Base-by-base conservation (phyloP, 306 rosid genomes). In the Geum urbanum region DNA sequence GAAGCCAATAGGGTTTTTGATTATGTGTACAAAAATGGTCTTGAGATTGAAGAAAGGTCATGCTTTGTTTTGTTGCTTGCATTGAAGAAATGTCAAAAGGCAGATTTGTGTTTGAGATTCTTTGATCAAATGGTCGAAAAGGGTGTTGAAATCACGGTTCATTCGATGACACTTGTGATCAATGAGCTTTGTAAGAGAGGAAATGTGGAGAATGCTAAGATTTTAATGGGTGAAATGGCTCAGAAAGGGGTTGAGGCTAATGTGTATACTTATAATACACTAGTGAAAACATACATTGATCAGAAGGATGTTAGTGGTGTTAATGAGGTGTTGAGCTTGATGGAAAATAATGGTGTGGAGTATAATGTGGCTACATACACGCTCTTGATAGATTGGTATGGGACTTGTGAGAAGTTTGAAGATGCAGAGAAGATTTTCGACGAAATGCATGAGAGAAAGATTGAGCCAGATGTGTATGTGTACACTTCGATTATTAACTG, bases 41-140 rank as follows among this genome's bases (percentile, higher is more conserved):
- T 86, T 56, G 79, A 73, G 76, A 82, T 92, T 22, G 92, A 88
- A 75, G 96, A 83, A 80, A 82, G 91, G 73, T 92, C 96, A 5
- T 92, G 98, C 74, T 84, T 86, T 82, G 88, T 75, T 70, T 78
- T 88, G 73, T 74, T 92, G 83, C 78, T 80, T 70, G 96, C 90
- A 51, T 70, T 88, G 56, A 92, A 82, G 80, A 90, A 72, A 59
- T 76, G 76, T 51, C 70, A 69, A 27, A 66, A 72, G 54, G 74
- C 70, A 16, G 88, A 90, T 0, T 67, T 74, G n/a, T 82, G 82
- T 75, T 49, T 78, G 0, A 39, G 49, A 40, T 86, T 92, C 52
- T 90, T 90, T 45, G 76, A 71, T 9, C 74, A 32, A 83, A 90
- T 92, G 90, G 85, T 86, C 14, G 86, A 81, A 49, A 79, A 81